Evolutionary conservation across 805 yeast genomes (phyloP).

Genomic region (Sungouiozyma intestinalis): DNA sequence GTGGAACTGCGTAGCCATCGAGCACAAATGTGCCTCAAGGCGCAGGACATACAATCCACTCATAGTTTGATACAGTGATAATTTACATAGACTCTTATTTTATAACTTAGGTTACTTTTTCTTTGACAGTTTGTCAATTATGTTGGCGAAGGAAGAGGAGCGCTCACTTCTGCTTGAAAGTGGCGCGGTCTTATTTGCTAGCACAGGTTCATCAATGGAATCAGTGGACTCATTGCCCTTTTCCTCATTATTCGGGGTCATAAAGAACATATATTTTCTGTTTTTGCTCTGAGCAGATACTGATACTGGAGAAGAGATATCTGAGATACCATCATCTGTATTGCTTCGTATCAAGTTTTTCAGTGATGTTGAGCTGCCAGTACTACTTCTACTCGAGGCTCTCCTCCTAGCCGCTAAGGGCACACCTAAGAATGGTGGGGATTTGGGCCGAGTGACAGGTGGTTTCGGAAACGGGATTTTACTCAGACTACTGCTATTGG

Average conservation of each 20-base stretch:
- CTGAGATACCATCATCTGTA: conserved; percentile 3
- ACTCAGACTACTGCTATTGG: background rate
- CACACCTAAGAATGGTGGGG: conserved; percentile 14
- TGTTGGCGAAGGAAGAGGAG: conserved; percentile 7
- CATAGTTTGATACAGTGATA: too few relatives aligned
- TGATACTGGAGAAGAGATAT: background rate
- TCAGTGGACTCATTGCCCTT: background rate
- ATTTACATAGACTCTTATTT: too few relatives aligned
- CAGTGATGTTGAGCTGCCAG: conserved; percentile 18
- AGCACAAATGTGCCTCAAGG: too few relatives aligned
- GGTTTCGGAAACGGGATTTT: conserved; percentile 18
- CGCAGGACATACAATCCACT: too few relatives aligned
- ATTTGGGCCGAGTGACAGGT: conserved; percentile 18
- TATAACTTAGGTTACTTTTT: conserved; percentile 1
- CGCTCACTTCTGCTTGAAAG: conserved; percentile 2
- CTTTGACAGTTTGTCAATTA: conserved; percentile 4
- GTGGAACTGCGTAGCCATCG: too few relatives aligned
- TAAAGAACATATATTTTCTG: background rate
- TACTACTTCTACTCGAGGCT: conserved; percentile 17
- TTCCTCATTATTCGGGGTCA: background rate
- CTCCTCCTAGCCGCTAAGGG: conserved; percentile 3
- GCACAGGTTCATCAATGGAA: background rate
- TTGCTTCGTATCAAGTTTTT: conserved; percentile 9
- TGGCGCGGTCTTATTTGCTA: background rate
- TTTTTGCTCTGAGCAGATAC: background rate